Evolutionary conservation across 768 basidiomycete genomes (phyloP), one percentile per base, ranked within the genome.

Genomic region (Mycena leptocephala): DNA sequence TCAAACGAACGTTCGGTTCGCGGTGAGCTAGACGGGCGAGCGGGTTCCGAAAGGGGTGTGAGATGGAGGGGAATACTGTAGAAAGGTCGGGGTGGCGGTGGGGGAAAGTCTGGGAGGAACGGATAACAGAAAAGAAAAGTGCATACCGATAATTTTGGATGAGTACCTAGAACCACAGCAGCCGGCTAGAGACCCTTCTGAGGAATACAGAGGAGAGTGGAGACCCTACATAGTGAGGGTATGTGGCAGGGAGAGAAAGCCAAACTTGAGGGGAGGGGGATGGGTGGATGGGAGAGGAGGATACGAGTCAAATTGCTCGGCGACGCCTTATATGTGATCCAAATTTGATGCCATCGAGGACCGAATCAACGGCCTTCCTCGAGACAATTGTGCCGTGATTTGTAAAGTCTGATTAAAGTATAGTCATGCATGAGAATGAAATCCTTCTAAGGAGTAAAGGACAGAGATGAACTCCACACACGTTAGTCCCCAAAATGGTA

Each of bases 1-100:
- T 33, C 39, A 24, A 59, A 51, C 20, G 24, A 73, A 53, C n/a
- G 62, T 39, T 55, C 62, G 70, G 62, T 64, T 72, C 70, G 39
- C 13, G 70, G 48, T 13, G 43, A 37, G 39, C 18, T 51, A 20
- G 48, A 35, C 22, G 51, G 32, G 16, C 30, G 32, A 11, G 28
- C 30, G 13, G 33, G 22, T 35, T 24, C 5, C n/a, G 22, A 13
- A 46, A 46, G 16, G 22, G 46, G 28, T 6, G 28, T 2, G 5
- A 22, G 30, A 30, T n/a, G 10, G 48, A 33, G 32, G 48, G 48
- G 5, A 8, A 43, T 9, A 24, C 14, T 14, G 65, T 5, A 9
- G 5, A 56, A 56, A 28, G 26, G 39, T 39, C 16, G 5, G 22
- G 51, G 32, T n/a, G 55, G 11, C 22, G 8, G 20, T 14, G 46